Conservation (phyloP, 805 yeast species). For the Pichia californica region DNA sequence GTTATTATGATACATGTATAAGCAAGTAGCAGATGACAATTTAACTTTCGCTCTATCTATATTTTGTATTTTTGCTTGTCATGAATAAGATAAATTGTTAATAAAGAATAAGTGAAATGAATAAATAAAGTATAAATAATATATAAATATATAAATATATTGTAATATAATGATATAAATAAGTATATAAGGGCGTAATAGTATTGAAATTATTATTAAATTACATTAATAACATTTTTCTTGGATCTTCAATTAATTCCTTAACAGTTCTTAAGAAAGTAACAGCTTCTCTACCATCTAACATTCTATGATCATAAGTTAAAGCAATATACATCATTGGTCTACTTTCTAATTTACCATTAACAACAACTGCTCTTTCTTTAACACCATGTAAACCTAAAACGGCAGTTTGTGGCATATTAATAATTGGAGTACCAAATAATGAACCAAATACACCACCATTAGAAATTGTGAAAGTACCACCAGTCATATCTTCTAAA, state of each 20-base stretch:
- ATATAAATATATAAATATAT: slow-evolving; percentile 1
- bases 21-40: too few species aligned
- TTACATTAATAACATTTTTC: slow-evolving; percentile 78
- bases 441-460: slow-evolving; percentile 99
- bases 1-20: too few species aligned
- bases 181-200: not conserved
- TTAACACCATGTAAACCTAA: slow-evolving; percentile 96
- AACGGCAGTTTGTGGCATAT: slow-evolving; percentile 97
- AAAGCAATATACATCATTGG: slow-evolving; percentile 99
- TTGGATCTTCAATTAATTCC: slow-evolving; percentile 97
- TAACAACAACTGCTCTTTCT: slow-evolving; percentile 86
- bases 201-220: not conserved
- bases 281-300: slow-evolving; percentile 99
- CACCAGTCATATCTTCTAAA: slow-evolving; percentile 98
- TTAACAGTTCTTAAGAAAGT: slow-evolving; percentile 91
- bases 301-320: slow-evolving; percentile 95
- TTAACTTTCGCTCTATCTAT: not conserved
- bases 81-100: too few species aligned
- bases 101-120: too few species aligned
- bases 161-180: not conserved
- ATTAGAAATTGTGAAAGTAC: slow-evolving; percentile 97
- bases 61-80: too few species aligned
- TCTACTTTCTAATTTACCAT: slow-evolving; percentile 93
- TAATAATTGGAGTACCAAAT: slow-evolving; percentile 97
- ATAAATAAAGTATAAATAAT: too few species aligned